Evolutionary conservation across 2,329 filamentous ascomycete genomes (phyloP).

Genomic region (Myrmaecium sp.): DNA sequence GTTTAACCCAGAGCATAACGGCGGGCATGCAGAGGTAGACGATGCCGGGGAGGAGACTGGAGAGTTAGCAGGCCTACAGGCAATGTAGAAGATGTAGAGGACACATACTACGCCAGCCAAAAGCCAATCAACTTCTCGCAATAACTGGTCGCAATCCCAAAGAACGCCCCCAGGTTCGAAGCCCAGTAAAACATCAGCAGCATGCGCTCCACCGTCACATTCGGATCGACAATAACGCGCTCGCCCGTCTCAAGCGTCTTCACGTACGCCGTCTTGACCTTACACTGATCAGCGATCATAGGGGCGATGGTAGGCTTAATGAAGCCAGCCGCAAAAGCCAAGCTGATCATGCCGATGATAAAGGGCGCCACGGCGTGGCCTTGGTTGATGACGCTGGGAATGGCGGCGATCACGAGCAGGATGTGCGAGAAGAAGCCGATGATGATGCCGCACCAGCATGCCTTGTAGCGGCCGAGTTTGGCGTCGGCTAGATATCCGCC

Average conservation of each 20-base stretch:
- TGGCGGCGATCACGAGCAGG: slow-evolving; percentile 17
- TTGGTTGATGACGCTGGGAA: slow-evolving; percentile 24
- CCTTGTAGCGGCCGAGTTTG: slow-evolving; percentile 23
- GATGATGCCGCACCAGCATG: slow-evolving; percentile 21
- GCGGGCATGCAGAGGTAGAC: slow-evolving; percentile 13
- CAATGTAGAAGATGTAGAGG: too few relatives aligned
- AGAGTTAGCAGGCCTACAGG: too few relatives aligned
- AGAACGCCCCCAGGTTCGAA: slow-evolving; percentile 17
- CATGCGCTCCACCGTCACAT: slow-evolving; percentile 23
- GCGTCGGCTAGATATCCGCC: slow-evolving; percentile 27
- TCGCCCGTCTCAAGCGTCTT: slow-evolving; percentile 28
- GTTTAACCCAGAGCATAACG: slow-evolving; percentile 15
- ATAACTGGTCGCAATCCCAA: slow-evolving; percentile 22
- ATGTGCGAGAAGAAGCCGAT: slow-evolving; percentile 22
- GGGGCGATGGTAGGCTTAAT: slow-evolving; percentile 28
- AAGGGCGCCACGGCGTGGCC: slow-evolving; percentile 22
- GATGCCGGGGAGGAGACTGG: slow-evolving; percentile 18
- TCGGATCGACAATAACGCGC: slow-evolving; percentile 30
- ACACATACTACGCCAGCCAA: slow-evolving; percentile 25
- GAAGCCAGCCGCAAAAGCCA: slow-evolving; percentile 22
- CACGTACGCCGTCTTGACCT: slow-evolving; percentile 23
- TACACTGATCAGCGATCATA: slow-evolving; percentile 28
- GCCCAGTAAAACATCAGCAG: slow-evolving; percentile 20
- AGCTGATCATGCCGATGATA: slow-evolving; percentile 21
- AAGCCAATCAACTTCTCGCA: slow-evolving; percentile 24